Conservation (phyloP, 768 basidiomycete species). For the Lactarius sp. region DNA sequence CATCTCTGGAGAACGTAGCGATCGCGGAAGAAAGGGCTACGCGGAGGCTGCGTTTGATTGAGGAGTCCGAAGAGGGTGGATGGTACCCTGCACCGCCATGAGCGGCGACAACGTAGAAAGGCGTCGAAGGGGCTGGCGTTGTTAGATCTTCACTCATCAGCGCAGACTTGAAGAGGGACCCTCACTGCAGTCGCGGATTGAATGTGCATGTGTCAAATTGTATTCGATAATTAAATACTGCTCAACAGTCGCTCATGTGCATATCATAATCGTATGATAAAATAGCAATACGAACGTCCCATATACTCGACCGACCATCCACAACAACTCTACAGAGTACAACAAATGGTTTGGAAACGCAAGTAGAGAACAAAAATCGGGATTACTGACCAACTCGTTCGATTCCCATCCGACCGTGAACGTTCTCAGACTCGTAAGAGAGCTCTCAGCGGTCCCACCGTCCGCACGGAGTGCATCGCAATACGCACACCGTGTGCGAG, state of each 20-base stretch:
- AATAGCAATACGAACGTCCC: slow-evolving; percentile 11
- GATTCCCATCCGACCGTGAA: not conserved
- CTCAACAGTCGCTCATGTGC: not conserved
- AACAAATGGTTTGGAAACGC: not conserved
- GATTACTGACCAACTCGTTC: not conserved
- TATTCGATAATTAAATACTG: slow-evolving; percentile 11
- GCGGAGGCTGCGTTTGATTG: slow-evolving; percentile 50
- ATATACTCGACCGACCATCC: slow-evolving; percentile 1
- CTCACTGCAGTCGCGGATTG: not conserved
- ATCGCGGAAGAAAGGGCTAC: slow-evolving; percentile 49
- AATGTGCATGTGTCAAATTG: not conserved
- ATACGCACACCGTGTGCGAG: slow-evolving; percentile 29
- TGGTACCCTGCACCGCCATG: slow-evolving; percentile 82
- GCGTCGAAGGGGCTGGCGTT: not conserved
- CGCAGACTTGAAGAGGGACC: not conserved
- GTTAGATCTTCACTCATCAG: not conserved
- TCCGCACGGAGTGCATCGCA: slow-evolving; percentile 23
- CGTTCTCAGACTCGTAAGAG: slow-evolving; percentile 20
- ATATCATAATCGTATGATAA: slow-evolving; percentile 18
- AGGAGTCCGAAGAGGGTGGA: slow-evolving; percentile 29
- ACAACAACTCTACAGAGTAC: slow-evolving; percentile 1
- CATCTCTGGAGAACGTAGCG: not conserved
- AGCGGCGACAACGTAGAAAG: slow-evolving; percentile 44
- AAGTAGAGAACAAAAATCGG: not conserved
- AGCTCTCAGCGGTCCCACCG: slow-evolving; percentile 20